Base-by-base conservation (phyloP, 2,329 filamentous ascomycete species). In the Decorospora gaudefroyi region DNA sequence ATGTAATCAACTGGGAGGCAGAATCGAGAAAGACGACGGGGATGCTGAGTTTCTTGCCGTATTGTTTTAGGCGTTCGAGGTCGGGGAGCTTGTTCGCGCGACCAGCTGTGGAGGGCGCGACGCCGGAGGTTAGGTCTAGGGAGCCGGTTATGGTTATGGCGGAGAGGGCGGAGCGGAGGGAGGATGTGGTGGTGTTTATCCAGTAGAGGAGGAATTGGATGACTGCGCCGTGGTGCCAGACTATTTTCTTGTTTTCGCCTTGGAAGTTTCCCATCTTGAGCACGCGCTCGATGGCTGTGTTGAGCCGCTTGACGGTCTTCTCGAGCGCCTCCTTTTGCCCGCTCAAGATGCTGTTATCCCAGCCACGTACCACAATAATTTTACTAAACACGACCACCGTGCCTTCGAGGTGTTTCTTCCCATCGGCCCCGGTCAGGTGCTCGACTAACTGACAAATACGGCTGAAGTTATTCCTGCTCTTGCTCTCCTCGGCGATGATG, bases 151-250 rank as follows among this genome's bases (percentile, higher is more conserved):
- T 40, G 3, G 59, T 67, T 10, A 68, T 57, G 0, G 53, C 62
- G 1, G 37, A 39, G 1, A 69, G 43, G 1, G 43, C 15, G 6
- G 42, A 49, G 16, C 65, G 65, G 8, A 68, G 31, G 2, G 45
- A 27, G 2, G 59, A 31, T 6, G 50, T 58, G 0, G 67, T 68
- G 12, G 38, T 48, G 46, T 62, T 59, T 46, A 70, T 64, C 49
- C 56, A 69, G 16, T 55, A 31, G 3, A 63, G 44, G 4, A 70
- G 46, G 30, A 64, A 61, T 5, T 53, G 55, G 11, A 70, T 19
- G 2, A 61, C 50, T 4, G 65, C 48, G 4, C 64, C 62, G n/a
- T 70, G 64, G 30, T 70, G 67, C 67, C 67, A 70, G 9, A 66
- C 46, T 4, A 69, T 42, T 21, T 59, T 62, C 11, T 48, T 54